Evolutionary conservation across 331 rosid species (phyloP).

Genomic region (Dryas integrifolia): DNA sequence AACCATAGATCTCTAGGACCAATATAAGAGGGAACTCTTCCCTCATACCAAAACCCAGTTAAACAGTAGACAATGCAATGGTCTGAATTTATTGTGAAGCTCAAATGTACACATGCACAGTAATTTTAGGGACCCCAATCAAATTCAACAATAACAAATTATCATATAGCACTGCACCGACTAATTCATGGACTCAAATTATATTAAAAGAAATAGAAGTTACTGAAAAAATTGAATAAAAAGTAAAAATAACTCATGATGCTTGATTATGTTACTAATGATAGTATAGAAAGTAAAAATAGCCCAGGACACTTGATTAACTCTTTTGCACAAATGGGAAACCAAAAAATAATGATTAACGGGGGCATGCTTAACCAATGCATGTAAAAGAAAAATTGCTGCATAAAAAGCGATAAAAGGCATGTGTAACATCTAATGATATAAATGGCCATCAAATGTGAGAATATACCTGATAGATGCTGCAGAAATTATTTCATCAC

Average conservation of each 20-base stretch:
- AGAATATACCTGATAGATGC: slow-evolving; percentile 78
- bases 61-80: background rate
- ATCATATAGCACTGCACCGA: background rate
- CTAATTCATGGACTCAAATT: background rate
- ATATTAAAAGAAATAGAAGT: background rate
- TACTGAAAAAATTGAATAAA: background rate
- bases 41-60: background rate
- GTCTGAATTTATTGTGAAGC: background rate
- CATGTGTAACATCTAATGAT: background rate
- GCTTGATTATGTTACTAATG: background rate
- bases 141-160: background rate
- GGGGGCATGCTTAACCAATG: background rate
- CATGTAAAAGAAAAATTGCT: background rate
- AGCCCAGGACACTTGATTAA: background rate
- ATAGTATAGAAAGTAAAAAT: background rate
- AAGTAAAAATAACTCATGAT: background rate
- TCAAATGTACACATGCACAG: background rate
- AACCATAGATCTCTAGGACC: slow-evolving; percentile 15
- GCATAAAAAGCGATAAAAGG: background rate
- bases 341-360: background rate
- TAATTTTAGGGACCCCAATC: background rate
- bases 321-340: background rate
- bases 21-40: slow-evolving; percentile 8
- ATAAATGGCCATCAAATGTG: background rate
- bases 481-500: slow-evolving; percentile 90